A percentile compares a stretch with the other conserved stretches of the same genome.
phyloP scores from a whole-genome alignment of 2,329 filamentous ascomycete genomes.

The Calonectria pauciramosa region DNA sequence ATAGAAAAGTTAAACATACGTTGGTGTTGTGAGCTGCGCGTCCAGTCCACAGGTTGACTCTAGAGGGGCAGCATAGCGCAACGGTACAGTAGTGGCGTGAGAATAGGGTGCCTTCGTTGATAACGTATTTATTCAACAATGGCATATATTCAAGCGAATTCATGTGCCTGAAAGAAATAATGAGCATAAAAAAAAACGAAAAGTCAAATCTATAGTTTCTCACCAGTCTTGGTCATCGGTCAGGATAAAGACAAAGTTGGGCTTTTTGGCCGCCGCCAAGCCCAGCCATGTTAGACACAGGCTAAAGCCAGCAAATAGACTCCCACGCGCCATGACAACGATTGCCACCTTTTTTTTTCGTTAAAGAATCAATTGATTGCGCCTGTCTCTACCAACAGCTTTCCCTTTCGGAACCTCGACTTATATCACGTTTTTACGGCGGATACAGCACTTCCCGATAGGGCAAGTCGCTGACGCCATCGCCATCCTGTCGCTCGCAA shows the following conservation, averaged over 20 bases:
- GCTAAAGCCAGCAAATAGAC: not conserved
- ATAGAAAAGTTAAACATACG: slow-evolving; percentile 51
- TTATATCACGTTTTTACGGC: not conserved
- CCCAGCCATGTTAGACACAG: slow-evolving; percentile 3
- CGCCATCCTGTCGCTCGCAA: slow-evolving; percentile 32
- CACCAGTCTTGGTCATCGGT: slow-evolving; percentile 73
- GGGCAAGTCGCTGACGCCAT: slow-evolving; percentile 34
- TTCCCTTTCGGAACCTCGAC: not conserved
- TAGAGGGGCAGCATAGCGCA: slow-evolving; percentile 74
- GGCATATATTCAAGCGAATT: slow-evolving; percentile 72
- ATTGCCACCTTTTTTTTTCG: not conserved
- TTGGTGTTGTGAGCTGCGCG: slow-evolving; percentile 78
- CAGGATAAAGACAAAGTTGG: slow-evolving; percentile 75
- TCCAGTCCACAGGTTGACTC: slow-evolving; percentile 75
- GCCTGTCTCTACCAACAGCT: not conserved
- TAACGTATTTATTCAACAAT: slow-evolving; percentile 65
- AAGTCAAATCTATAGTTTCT: not conserved
- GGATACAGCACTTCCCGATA: not conserved
- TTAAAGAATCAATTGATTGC: not conserved
- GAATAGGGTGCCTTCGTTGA: slow-evolving; percentile 70
- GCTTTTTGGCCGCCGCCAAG: slow-evolving; percentile 32
- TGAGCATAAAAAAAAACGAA: not conserved
- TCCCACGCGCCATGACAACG: not conserved
- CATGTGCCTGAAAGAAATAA: slow-evolving; percentile 58
- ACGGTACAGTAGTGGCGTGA: slow-evolving; percentile 73